Evolutionary conservation across 2,329 filamentous ascomycete species (phyloP), one percentile per base, ranked within the genome.

Genomic region (Fusarium sarcochroum): DNA sequence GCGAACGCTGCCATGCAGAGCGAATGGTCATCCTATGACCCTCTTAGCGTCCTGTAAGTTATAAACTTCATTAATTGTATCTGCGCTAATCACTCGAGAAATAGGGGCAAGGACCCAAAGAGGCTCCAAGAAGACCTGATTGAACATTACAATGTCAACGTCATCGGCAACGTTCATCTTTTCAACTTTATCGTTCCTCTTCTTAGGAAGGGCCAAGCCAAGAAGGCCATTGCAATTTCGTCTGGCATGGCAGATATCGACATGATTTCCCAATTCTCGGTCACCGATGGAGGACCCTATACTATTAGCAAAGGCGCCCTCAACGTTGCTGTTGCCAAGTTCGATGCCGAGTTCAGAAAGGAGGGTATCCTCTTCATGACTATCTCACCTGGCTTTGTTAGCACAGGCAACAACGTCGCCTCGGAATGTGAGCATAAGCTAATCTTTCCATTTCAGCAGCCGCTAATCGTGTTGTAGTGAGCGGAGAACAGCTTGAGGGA

Each of bases 211-310:
- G 83, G 87, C 6, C 70, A 75, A 1, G 71, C 63, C 14, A 89
- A 89, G 74, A 89, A 89, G 71, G 78, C 88, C n/a, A 80, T 86
- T 25, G 69, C 80, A 21, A 80, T 90, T 7, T 81, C 83, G 8
- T 82, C 74, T 1, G 86, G 85, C 21, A 58, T 81, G 41, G 84
- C 82, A 0, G 86, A 89, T 59, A 18, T 78, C 0, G 81, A 85
- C 3, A 53, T 86, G 3, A 79, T 77, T 55, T 77, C 76, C 14
- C 55, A 82, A 0, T 73, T 69, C 18, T 77, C 79, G 0, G 66
- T 87, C 42, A 73, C 78, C 0, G 50, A 75, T 2, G 63, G 68
- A 1, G 63, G 77, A 0, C 71, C 81, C 0, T 90, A 89, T 65
- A 65, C 83, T 2, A 78, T 80, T 21, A 83, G 78, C 73, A 87